Conservation (phyloP, 495 filamentous ascomycete genomes). For the Penicillium flavigenum region DNA sequence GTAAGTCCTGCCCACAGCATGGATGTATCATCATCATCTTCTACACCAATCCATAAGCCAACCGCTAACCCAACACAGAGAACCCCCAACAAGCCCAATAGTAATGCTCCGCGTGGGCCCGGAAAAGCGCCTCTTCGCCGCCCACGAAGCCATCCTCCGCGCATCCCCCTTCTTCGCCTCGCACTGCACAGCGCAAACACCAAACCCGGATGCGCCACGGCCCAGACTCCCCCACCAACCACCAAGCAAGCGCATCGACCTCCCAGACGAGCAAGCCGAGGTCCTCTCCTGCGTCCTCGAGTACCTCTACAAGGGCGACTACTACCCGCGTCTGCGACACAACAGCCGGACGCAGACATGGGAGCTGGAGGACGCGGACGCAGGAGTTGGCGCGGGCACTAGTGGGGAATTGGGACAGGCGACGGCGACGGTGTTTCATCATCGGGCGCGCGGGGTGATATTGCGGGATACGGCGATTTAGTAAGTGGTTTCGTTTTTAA, state of each 20-base stretch:
- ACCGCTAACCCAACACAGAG: not conserved
- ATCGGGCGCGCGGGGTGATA: conserved; percentile 62
- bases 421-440: conserved; percentile 65
- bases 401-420: conserved; percentile 33
- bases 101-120: conserved; percentile 77
- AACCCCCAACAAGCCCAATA: conserved; percentile 62
- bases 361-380: conserved; percentile 62
- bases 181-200: conserved; percentile 19
- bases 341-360: conserved; percentile 65
- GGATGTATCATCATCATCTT: not conserved
- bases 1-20: conserved; percentile 30
- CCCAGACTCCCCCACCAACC: conserved; percentile 18
- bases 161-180: conserved; percentile 72
- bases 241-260: conserved; percentile 64
- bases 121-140: conserved; percentile 81
- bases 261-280: conserved; percentile 84
- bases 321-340: conserved; percentile 74
- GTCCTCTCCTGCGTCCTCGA: conserved; percentile 89
- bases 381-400: conserved; percentile 27
- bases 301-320: conserved; percentile 93
- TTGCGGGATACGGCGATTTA: conserved; percentile 90
- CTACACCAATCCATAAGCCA: not conserved
- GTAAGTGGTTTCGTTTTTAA: conserved; percentile 22
- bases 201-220: conserved; percentile 16
- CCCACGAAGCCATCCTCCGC: conserved; percentile 81